phyloP scores from a whole-genome alignment of 805 yeast species.

The Diddensiella transvaalensis region DNA sequence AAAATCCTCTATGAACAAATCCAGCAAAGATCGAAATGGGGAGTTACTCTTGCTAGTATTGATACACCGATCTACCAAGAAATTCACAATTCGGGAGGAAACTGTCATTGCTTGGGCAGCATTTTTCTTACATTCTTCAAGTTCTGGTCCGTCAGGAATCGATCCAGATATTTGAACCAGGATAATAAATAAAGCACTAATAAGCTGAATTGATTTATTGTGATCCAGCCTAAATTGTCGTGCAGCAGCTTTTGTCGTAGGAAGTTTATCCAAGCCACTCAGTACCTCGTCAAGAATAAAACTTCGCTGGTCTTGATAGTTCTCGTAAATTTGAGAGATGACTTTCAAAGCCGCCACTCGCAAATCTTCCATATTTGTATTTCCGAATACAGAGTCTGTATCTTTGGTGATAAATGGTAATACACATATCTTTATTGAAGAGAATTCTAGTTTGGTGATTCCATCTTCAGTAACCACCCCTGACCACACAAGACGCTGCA shows the following conservation, averaged over 20 bases:
- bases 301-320: slow-evolving; percentile 46
- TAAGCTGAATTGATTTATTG: slow-evolving; percentile 48
- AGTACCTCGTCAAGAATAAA: slow-evolving; percentile 62
- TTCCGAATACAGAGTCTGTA: slow-evolving; percentile 25
- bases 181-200: slow-evolving; percentile 44
- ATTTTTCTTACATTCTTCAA: not conserved
- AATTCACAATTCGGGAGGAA: slow-evolving; percentile 22
- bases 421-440: slow-evolving; percentile 43
- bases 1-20: slow-evolving; percentile 56
- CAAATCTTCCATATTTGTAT: slow-evolving; percentile 30
- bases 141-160: slow-evolving; percentile 3
- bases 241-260: slow-evolving; percentile 42
- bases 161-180: slow-evolving; percentile 41
- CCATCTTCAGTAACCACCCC: slow-evolving; percentile 38
- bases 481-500: slow-evolving; percentile 15
- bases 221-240: slow-evolving; percentile 42
- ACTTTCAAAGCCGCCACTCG: slow-evolving; percentile 27
- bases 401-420: slow-evolving; percentile 32
- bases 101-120: slow-evolving; percentile 18
- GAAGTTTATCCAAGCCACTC: slow-evolving; percentile 46
- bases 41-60: slow-evolving; percentile 21
- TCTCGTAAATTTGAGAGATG: slow-evolving; percentile 28
- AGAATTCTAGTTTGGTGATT: slow-evolving; percentile 57
- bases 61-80: slow-evolving; percentile 23
- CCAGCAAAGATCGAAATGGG: slow-evolving; percentile 37